Evolutionary conservation across 345 rosid species (phyloP), one percentile per base, ranked within the genome.

Genomic region (Arabidopsis thaliana): DNA sequence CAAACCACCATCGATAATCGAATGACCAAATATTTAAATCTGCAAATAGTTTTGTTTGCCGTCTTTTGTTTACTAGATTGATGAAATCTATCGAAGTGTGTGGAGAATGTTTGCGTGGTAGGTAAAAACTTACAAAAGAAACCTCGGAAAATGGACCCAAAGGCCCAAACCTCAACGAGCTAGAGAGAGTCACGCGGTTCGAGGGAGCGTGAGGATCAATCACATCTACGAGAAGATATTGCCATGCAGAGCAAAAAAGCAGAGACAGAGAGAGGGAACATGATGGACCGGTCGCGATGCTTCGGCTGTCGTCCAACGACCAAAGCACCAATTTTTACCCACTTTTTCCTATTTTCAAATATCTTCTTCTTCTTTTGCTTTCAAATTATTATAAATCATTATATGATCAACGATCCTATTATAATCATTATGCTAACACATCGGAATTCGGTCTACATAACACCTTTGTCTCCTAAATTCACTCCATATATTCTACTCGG

Each of bases 261-360:
- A 38, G 28, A 38, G 61, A 30, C 71, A 16, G 65, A 71, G 67
- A 66, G 45, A 74, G 71, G 75, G 76, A 73, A 79, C 84, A 83
- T 70, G 33, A 72, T 80, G 85, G 84, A 72, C 85, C 84, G 79
- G 87, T 78, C 86, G 73, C 83, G 83, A 80, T 81, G 76, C 84
- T 80, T 76, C 82, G 74, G 69, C 83, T 83, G 75, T 69, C 76
- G 81, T 20, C 75, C 75, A 71, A 74, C 72, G 71, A 74, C 80
- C 81, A 76, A 69, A 69, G 72, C 83, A 80, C 84, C 76, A 77
- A 80, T 59, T 78, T 57, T 77, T 60, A 79, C 33, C 48, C 16
- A 52, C 86, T 78, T 79, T 79, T 82, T 84, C 33, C 60, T 48
- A 55, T 51, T 74, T 58, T 80, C 70, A 72, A 37, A 72, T 80